These are phyloP conservation scores for Rhodotorula sp. DNA, from an alignment of 1,284 basidiomycete genomes.

Conservation along the genomic window DNA sequence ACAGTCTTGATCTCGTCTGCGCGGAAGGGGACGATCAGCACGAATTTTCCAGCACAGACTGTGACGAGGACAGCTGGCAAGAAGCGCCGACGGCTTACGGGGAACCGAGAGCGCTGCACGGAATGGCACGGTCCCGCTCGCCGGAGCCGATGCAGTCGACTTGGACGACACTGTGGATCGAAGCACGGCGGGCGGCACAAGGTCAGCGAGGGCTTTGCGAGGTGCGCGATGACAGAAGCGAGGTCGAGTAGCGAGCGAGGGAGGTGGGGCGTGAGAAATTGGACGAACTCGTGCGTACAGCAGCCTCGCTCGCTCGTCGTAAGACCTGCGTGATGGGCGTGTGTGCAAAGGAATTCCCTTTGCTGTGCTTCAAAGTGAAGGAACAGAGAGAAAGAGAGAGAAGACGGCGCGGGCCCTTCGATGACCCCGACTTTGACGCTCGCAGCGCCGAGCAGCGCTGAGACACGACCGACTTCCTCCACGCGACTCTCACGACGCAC, in stretches of 20 bases:
- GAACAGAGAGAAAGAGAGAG: neutral
- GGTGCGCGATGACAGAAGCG: too few species aligned
- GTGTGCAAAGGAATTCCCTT: neutral
- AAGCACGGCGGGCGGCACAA: neutral
- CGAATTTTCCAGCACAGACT: neutral
- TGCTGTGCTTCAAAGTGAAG: neutral
- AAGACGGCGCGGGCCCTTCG: neutral
- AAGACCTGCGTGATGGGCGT: neutral
- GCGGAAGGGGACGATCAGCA: neutral
- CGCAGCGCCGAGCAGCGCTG: neutral
- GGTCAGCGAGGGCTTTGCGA: too few species aligned
- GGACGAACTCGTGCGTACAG: constrained; percentile 19
- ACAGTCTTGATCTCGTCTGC: constrained; percentile 32
- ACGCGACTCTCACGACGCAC: neutral
- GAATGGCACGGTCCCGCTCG: constrained; percentile 19
- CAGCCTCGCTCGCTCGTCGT: neutral
- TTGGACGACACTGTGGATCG: constrained; percentile 12
- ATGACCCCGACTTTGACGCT: neutral
- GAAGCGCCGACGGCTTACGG: constrained; percentile 6
- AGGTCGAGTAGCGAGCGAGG: neutral
- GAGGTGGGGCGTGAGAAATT: neutral
- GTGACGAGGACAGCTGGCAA: neutral
- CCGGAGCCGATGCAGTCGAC: neutral
- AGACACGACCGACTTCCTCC: neutral
- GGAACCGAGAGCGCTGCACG: constrained; percentile 21